Evolutionary conservation across 305 asterid genomes (phyloP), one percentile per base, ranked within the genome.

Genomic region (Fraxinus sp.): DNA sequence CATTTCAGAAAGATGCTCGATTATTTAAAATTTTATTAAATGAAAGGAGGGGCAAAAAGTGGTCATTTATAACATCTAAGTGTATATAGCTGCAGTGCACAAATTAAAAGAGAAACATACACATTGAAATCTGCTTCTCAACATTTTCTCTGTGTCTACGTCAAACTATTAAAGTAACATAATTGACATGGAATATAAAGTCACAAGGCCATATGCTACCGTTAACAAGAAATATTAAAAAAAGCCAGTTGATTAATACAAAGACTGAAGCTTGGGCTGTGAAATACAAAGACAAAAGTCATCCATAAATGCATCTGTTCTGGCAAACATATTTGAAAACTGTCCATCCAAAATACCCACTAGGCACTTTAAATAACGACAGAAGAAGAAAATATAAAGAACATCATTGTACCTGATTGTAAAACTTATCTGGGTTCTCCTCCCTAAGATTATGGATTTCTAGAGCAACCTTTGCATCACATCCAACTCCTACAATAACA

Each of bases 381-480:
- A 6, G 77, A 71, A 71, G 41, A 37, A n/a, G 66, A 55, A 43
- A 9, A 41, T 41, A 30, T 4, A 41, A 24, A 79, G 76, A 74
- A 80, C 33, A 26, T 24, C 32, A 24, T 74, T 22, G 59, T 86
- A 96, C 98, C 98, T 96, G 99, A 86, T 95, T 96, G 90, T 91
- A 96, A 88, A 96, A 96, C 89, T 96, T 96, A 75, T 96, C 99
- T 14, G 99, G 99, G 89, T 96, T 96, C 91, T 96, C 99, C 88
- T 96, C 99, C 87, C 98, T 92, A 85, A 96, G 83, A 88, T 96
- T 96, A 87, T 96, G 99, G 82, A 96, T 94, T 81, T 96, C 98
- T 82, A 96, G 85, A 85, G 99, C 98, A 89, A 96, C 99, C 90
- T 96, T 96, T 71, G 99, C 99, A 93, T 96, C 99, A 55, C 98